Conservation (phyloP, 257 asterid genomes). For the Marsdenia floribunda region DNA sequence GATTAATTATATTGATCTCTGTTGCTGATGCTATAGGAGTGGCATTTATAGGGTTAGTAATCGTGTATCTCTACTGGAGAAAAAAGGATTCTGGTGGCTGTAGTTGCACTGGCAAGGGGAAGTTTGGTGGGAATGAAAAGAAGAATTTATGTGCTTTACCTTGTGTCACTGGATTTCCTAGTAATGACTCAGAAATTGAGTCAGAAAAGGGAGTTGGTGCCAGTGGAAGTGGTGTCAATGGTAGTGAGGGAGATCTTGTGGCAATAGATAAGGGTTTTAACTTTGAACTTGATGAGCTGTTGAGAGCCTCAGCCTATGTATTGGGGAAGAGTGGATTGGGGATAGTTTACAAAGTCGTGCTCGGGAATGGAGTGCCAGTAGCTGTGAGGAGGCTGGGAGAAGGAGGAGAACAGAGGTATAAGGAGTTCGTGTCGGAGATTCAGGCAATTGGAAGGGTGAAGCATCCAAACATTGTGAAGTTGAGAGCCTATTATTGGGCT, state of each 20-base stretch:
- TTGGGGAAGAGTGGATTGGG: slow-evolving; percentile 96
- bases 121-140: slow-evolving; percentile 71
- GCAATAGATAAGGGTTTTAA: slow-evolving; percentile 90
- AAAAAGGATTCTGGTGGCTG: slow-evolving; percentile 79
- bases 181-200: slow-evolving; percentile 60
- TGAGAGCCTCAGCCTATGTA: slow-evolving; percentile 97
- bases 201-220: slow-evolving; percentile 72
- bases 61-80: slow-evolving; percentile 78
- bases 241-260: slow-evolving; percentile 84
- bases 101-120: slow-evolving; percentile 81
- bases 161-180: slow-evolving; percentile 47
- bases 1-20: slow-evolving; percentile 62
- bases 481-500: slow-evolving; percentile 97
- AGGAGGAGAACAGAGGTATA: slow-evolving; percentile 89
- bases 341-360: slow-evolving; percentile 92
- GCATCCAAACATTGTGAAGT: slow-evolving; percentile 81
- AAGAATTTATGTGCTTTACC: slow-evolving; percentile 42
- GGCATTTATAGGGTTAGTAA: slow-evolving; percentile 66
- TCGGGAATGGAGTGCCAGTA: slow-evolving; percentile 86
- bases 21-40: slow-evolving; percentile 79
- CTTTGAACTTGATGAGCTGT: slow-evolving; percentile 78
- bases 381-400: slow-evolving; percentile 93
- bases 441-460: slow-evolving; percentile 87
- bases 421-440: slow-evolving; percentile 83
- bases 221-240: slow-evolving; percentile 50